A percentile compares a stretch with the other conserved stretches of the same genome.
Evolutionary conservation across 768 basidiomycete genomes (phyloP).

Genomic region (Mrakia hoshinonis): DNA sequence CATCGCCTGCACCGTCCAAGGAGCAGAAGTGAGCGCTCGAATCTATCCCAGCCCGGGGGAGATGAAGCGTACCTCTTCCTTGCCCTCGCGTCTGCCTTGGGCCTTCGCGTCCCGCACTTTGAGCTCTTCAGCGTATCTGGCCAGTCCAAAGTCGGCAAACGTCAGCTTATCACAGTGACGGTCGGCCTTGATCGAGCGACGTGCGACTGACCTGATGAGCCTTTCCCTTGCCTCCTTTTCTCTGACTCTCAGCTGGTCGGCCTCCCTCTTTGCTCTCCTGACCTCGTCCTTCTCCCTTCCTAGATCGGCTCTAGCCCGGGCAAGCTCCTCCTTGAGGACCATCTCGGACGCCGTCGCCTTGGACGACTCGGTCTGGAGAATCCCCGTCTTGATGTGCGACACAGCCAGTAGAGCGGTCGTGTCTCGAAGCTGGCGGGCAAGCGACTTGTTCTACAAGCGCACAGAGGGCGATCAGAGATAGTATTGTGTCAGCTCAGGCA

Average conservation of each 20-base stretch:
- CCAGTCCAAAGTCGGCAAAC: neutral
- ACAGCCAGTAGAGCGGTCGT: constrained; percentile 8
- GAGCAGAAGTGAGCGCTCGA: neutral
- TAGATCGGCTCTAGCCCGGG: neutral
- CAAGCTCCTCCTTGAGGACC: constrained; percentile 4
- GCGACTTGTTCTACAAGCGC: neutral
- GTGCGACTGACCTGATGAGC: neutral
- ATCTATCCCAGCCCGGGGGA: neutral
- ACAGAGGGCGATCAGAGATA: neutral
- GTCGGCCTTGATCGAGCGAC: neutral
- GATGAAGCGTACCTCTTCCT: constrained; percentile 1
- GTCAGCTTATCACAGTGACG: neutral
- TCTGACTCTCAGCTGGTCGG: neutral
- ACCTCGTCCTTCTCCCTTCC: constrained; percentile 8
- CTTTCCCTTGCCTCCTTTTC: constrained; percentile 6
- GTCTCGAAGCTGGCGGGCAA: constrained; percentile 5
- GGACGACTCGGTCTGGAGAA: neutral
- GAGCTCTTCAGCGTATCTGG: constrained; percentile 4
- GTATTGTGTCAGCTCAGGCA: neutral
- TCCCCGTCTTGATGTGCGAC: constrained; percentile 3
- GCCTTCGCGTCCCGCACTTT: constrained; percentile 13
- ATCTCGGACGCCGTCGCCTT: neutral
- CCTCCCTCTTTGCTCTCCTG: neutral
- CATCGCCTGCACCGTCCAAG: neutral
- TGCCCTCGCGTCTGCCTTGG: constrained; percentile 8